Evolutionary conservation across 495 filamentous ascomycete genomes (phyloP).

Genomic region (Aspergillus biplanus): DNA sequence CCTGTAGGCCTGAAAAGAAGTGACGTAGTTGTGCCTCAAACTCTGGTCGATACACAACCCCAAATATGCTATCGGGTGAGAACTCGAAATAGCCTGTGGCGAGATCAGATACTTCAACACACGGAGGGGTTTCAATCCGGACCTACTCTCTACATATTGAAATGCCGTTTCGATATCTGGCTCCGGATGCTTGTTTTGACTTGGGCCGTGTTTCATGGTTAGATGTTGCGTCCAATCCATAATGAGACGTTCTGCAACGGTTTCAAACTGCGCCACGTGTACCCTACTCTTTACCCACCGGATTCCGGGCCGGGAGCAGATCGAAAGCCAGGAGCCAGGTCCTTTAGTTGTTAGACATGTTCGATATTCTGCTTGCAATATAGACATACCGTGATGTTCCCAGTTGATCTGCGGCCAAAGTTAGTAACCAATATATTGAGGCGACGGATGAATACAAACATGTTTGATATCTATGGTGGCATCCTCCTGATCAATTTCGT

Average conservation of each 20-base stretch:
- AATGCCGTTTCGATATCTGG: not conserved
- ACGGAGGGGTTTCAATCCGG: rapidly evolving
- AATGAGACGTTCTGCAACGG: not conserved
- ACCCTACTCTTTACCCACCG: not conserved
- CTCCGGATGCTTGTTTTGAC: not conserved
- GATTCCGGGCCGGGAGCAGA: not conserved
- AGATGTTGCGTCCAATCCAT: not conserved
- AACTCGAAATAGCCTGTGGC: not conserved
- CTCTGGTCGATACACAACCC: not conserved
- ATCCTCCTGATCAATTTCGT: too few relatives aligned
- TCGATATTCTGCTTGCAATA: too few relatives aligned
- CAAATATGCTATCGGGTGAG: not conserved
- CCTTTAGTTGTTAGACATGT: too few relatives aligned
- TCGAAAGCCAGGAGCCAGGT: not conserved
- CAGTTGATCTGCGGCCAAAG: too few relatives aligned
- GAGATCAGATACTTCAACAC: not conserved
- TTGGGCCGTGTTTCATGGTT: not conserved
- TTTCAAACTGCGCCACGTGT: not conserved
- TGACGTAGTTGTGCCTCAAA: not conserved
- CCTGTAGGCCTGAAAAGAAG: not conserved
- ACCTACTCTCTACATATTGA: not conserved
- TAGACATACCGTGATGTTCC: too few relatives aligned
- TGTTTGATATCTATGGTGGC: too few relatives aligned
- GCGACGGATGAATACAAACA: too few relatives aligned
- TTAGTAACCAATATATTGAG: too few relatives aligned